Conservation (phyloP, 2,329 filamentous ascomycete genomes). For the Diplodia scrobiculata region DNA sequence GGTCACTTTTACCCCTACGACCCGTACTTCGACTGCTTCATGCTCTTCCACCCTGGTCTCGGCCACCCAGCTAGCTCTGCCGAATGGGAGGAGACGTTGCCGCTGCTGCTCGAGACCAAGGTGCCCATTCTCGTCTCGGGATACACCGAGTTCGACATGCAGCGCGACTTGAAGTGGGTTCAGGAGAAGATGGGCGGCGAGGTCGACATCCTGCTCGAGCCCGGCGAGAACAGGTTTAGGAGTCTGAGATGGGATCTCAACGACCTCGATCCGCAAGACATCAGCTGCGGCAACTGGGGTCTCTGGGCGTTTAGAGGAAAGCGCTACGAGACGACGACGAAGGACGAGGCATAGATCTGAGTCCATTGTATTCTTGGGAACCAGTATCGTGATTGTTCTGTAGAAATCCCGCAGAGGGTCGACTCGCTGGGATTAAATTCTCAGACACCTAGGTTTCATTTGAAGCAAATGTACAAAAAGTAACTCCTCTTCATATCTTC, state of each 20-base stretch:
- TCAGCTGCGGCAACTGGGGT: conserved; percentile 96
- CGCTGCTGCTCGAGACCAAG: conserved; percentile 90
- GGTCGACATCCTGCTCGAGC: conserved; percentile 87
- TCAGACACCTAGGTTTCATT: not conserved
- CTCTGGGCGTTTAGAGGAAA: conserved; percentile 97
- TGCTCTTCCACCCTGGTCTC: conserved; percentile 94
- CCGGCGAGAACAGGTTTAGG: conserved; percentile 90
- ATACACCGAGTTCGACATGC: conserved; percentile 94
- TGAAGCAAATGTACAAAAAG: not conserved
- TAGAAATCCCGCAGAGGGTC: not conserved
- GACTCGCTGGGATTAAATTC: not conserved
- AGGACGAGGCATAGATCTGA: conserved; percentile 41
- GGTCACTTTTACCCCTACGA: conserved; percentile 92
- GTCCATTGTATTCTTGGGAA: not conserved
- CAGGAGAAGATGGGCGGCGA: conserved; percentile 82
- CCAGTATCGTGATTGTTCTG: not conserved
- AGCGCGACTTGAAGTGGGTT: conserved; percentile 89
- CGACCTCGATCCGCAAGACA: conserved; percentile 88
- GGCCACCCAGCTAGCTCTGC: conserved; percentile 91
- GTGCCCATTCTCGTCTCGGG: conserved; percentile 91
- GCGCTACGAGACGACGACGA: conserved; percentile 73
- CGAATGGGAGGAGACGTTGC: conserved; percentile 91
- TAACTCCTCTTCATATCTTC: not conserved
- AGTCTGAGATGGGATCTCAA: conserved; percentile 97
- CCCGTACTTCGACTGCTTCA: conserved; percentile 96